Evolutionary conservation across 1,284 basidiomycete genomes (phyloP).

Genomic region (Lignosus rhinocerotis): DNA sequence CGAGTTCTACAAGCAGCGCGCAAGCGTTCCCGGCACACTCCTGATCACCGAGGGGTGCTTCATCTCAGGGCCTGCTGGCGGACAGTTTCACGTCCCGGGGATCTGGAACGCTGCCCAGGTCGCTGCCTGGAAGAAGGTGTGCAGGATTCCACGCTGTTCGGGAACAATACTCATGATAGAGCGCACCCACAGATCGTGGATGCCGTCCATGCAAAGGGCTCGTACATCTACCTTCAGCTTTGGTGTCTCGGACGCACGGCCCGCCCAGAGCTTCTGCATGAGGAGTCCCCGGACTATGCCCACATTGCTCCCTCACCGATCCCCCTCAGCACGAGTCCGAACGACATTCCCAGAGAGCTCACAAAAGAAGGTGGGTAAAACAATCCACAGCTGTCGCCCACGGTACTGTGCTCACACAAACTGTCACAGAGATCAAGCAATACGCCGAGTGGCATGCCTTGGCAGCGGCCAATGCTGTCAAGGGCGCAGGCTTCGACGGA

Average conservation of each 20-base stretch:
- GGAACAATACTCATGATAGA: neutral
- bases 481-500: conserved; percentile 23
- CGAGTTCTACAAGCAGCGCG: conserved; percentile 49
- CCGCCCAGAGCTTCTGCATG: neutral
- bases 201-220: conserved; percentile 27
- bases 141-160: neutral
- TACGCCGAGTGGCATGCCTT: conserved; percentile 23
- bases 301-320: neutral
- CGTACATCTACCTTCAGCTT: conserved; percentile 42
- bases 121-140: conserved; percentile 42
- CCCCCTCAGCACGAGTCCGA: neutral
- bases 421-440: conserved; percentile 28
- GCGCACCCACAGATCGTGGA: conserved; percentile 18
- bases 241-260: conserved; percentile 41
- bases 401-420: neutral
- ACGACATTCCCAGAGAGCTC: neutral
- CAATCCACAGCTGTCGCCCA: neutral
- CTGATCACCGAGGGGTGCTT: conserved; percentile 47
- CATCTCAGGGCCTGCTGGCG: conserved; percentile 38
- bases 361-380: neutral
- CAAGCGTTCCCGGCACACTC: conserved; percentile 41
- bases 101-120: conserved; percentile 45
- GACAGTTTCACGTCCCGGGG: conserved; percentile 36
- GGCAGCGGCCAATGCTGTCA: conserved; percentile 27
- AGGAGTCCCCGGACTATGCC: neutral